phyloP scores from a whole-genome alignment of 129 eudicot species.

The Pseudognaphalium luteoalbum region DNA sequence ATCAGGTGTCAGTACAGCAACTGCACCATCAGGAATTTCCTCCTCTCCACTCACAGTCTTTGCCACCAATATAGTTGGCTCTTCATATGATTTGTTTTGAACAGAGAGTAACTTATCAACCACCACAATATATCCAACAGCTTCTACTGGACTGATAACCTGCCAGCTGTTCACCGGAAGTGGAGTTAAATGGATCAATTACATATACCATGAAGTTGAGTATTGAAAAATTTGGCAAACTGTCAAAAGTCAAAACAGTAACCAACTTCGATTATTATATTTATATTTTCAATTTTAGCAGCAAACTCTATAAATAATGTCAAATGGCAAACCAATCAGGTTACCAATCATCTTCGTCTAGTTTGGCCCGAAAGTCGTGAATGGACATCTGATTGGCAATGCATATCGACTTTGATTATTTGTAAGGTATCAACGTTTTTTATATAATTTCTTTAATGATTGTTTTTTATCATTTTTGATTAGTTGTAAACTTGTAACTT shows the following conservation, averaged over 20 bases:
- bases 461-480: background rate
- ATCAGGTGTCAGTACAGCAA: constrained; percentile 93
- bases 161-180: constrained; percentile 73
- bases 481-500: background rate
- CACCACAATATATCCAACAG: constrained; percentile 81
- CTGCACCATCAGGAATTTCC: constrained; percentile 97
- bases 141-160: constrained; percentile 97
- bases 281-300: background rate
- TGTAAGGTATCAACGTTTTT: background rate
- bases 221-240: background rate
- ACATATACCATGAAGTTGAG: constrained; percentile 21
- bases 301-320: background rate
- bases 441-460: no score
- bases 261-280: background rate
- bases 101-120: constrained; percentile 89
- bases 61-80: constrained; percentile 88
- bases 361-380: constrained; percentile 12
- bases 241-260: background rate
- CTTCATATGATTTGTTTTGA: constrained; percentile 67
- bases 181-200: constrained; percentile 1
- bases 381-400: background rate
- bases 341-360: background rate
- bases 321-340: background rate
- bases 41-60: constrained; percentile 96
- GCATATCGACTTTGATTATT: background rate